Percentiles rank a stretch among this genome's conserved stretches.
These are phyloP conservation scores for Myrica gale DNA, from an alignment of 306 rosid species.

Conservation along the genomic window DNA sequence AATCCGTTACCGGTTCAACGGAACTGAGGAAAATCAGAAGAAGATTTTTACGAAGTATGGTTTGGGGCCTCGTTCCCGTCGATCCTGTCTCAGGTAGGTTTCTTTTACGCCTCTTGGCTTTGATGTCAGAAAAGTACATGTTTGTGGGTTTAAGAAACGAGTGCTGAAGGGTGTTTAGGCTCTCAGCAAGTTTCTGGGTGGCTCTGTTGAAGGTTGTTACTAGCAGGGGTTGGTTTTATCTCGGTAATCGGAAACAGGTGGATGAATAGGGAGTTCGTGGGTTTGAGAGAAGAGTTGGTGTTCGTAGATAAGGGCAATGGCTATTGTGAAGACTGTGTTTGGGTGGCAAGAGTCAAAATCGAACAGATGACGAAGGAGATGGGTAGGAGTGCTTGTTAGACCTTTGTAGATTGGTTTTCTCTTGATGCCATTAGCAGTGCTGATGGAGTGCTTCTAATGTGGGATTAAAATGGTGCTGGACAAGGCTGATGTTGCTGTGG, in stretches of 20 bases:
- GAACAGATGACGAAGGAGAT: not conserved
- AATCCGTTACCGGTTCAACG: too few relatives aligned
- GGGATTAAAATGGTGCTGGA: not conserved
- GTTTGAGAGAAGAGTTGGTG: not conserved
- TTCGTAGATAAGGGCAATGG: not conserved
- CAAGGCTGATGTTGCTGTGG: not conserved
- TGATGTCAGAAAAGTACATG: not conserved
- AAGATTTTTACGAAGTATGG: conserved; percentile 47
- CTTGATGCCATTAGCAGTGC: not conserved
- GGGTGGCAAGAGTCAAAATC: not conserved
- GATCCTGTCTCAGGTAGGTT: conserved; percentile 65
- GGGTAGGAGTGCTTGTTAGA: not conserved
- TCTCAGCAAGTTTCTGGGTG: not conserved
- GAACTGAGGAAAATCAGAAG: not conserved
- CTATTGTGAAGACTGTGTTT: not conserved
- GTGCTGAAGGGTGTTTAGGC: not conserved
- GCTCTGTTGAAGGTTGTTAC: not conserved
- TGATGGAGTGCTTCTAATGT: not conserved
- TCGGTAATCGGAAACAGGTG: not conserved
- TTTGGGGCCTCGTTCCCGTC: conserved; percentile 77
- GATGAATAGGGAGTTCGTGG: too few relatives aligned
- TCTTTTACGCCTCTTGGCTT: not conserved
- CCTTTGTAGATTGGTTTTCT: not conserved
- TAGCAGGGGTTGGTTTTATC: not conserved
- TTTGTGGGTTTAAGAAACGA: not conserved